Evolutionary conservation across 2,329 filamentous ascomycete genomes (phyloP).

Genomic region (Cladosporium colombiae): DNA sequence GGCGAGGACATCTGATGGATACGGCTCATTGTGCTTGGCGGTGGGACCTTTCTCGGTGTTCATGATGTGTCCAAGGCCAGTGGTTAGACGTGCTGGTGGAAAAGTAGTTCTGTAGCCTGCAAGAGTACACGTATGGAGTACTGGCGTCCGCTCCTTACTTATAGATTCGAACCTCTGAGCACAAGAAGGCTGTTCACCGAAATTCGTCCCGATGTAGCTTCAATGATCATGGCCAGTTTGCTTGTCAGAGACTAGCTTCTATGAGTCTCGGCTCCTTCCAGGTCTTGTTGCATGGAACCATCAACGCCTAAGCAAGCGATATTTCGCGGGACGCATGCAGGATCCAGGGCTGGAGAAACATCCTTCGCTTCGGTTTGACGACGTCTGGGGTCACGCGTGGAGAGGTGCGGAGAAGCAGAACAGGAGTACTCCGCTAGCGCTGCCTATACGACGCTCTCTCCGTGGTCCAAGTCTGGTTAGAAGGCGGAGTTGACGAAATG

Average conservation of each 20-base stretch:
- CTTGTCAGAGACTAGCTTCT: neutral
- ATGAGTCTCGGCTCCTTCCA: constrained; percentile 3
- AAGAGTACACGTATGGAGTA: neutral
- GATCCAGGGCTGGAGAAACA: neutral
- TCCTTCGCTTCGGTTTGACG: neutral
- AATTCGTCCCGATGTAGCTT: neutral
- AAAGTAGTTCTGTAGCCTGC: neutral
- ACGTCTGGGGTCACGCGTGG: constrained; percentile 1
- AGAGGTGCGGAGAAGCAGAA: neutral
- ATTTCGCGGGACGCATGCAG: neutral
- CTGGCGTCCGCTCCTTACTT: neutral
- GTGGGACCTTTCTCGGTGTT: constrained; percentile 12
- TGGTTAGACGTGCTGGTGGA: neutral
- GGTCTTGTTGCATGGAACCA: neutral
- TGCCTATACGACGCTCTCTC: neutral
- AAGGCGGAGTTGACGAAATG: neutral
- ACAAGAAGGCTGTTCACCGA: neutral
- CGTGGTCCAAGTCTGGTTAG: neutral
- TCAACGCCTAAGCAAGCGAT: neutral
- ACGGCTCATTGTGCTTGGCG: constrained; percentile 6
- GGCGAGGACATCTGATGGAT: constrained; percentile 8
- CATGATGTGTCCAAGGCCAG: neutral
- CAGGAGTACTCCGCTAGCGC: constrained; percentile 14
- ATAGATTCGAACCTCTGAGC: neutral
- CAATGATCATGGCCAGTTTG: neutral